Percentiles rank a stretch among this genome's conserved stretches.
phyloP scores from a whole-genome alignment of 805 yeast species.

The Teunomyces lycoperdinae region DNA sequence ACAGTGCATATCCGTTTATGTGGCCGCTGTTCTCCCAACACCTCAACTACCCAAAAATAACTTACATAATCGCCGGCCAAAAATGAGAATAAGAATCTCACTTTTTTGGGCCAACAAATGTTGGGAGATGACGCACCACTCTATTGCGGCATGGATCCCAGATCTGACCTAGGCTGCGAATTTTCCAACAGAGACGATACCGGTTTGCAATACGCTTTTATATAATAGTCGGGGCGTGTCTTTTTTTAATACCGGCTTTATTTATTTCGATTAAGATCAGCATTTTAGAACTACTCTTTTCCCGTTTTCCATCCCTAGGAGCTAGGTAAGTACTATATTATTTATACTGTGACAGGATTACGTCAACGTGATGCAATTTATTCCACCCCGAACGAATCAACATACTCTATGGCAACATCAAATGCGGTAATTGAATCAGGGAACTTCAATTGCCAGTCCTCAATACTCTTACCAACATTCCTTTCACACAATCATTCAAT shows the following conservation, averaged over 20 bases:
- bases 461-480: no score
- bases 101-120: constrained; percentile 16
- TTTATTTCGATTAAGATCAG: constrained; percentile 1
- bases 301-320: constrained; percentile 4
- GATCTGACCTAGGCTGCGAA: constrained; percentile 1
- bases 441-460: no score
- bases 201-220: not conserved
- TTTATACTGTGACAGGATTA: not conserved
- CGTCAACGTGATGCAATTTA: not conserved
- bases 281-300: constrained; percentile 1
- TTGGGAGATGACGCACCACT: constrained; percentile 10
- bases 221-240: not conserved
- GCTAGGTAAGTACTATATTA: not conserved
- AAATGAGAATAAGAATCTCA: constrained; percentile 2
- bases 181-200: not conserved
- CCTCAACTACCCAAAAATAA: constrained; percentile 2
- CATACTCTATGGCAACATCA: no score
- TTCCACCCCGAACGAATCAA: no score
- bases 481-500: no score
- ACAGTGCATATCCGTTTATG: not conserved
- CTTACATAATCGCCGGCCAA: constrained; percentile 7
- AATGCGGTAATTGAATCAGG: no score
- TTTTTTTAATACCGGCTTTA: not conserved
- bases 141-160: constrained; percentile 1
- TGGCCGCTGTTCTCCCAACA: constrained; percentile 1